phyloP scores from a whole-genome alignment of 1,139 yeast genomes.

The Fermentozyma sake region DNA sequence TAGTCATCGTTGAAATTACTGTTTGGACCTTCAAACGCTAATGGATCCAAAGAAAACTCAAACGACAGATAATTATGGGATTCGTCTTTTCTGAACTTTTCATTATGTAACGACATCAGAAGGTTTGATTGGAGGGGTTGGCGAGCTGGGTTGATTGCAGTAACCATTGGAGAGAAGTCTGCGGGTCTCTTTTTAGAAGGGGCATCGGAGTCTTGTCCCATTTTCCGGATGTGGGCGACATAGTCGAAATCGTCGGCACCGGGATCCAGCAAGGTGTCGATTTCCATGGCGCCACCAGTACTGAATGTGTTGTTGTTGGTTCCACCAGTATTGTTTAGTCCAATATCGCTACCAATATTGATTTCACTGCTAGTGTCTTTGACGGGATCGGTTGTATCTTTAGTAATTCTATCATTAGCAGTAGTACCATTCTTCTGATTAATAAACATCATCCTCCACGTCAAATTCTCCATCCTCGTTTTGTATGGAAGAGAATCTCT shows the following conservation, averaged over 20 bases:
- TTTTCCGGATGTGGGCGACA: constrained; percentile 59
- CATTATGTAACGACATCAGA: background rate
- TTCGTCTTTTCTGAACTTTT: constrained; percentile 1
- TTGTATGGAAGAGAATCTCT: constrained; percentile 73
- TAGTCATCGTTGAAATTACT: constrained; percentile 15
- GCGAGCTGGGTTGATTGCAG: constrained; percentile 7
- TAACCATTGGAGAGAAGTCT: constrained; percentile 28
- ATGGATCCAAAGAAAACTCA: constrained; percentile 29
- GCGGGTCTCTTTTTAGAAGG: constrained; percentile 29
- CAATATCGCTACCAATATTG: no score
- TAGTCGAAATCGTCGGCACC: constrained; percentile 59
- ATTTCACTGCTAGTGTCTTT: no score
- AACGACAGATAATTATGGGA: constrained; percentile 12
- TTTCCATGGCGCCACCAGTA: background rate
- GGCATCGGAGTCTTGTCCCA: constrained; percentile 32
- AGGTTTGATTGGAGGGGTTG: background rate
- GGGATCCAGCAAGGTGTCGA: no score
- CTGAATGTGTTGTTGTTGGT: background rate
- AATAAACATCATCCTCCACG: constrained; percentile 82
- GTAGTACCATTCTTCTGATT: constrained; percentile 32
- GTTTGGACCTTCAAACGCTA: constrained; percentile 32
- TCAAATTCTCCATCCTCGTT: constrained; percentile 72
- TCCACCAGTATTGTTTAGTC: no score
- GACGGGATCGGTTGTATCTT: no score
- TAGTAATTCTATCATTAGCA: background rate